A percentile compares a stretch with the other conserved stretches of the same genome.
Evolutionary conservation across 73 alveolate genomes (phyloP).

Genomic region (Tetrahymena thermophila): DNA sequence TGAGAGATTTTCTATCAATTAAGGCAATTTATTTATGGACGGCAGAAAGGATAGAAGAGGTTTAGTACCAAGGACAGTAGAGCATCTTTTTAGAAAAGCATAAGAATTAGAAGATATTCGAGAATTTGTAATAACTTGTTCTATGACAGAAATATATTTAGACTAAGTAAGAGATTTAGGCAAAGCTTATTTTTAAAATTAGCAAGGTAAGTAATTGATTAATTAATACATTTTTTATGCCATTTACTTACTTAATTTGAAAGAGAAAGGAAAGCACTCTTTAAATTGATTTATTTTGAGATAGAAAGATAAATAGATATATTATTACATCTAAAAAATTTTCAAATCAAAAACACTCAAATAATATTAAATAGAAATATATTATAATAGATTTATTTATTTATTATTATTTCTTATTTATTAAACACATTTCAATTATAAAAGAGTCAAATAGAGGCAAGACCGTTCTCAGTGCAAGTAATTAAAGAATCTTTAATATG

Average conservation of each 20-base stretch:
- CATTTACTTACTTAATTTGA: background rate
- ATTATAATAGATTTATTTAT: background rate
- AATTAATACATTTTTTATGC: background rate
- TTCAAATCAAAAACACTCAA: background rate
- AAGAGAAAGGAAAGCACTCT: background rate
- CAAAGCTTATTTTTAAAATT: background rate
- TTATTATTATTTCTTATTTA: too few species aligned
- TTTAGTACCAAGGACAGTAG: conserved; percentile 10
- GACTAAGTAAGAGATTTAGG: conserved; percentile 40
- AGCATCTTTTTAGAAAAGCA: conserved; percentile 14
- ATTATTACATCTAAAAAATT: background rate
- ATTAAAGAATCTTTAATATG: background rate
- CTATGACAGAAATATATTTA: conserved; percentile 20
- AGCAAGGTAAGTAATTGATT: background rate
- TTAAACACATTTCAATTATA: too few species aligned
- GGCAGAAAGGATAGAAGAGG: conserved; percentile 17
- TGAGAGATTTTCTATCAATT: background rate
- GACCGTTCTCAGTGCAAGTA: background rate
- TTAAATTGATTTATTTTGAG: too few species aligned
- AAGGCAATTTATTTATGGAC: background rate
- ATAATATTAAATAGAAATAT: background rate
- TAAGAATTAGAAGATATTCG: conserved; percentile 42
- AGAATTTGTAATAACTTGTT: conserved; percentile 29
- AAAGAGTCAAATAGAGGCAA: background rate
- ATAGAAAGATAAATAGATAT: background rate